These are phyloP conservation scores for Bombardia bombarda DNA, from an alignment of 495 filamentous ascomycete genomes.

Conservation along the genomic window DNA sequence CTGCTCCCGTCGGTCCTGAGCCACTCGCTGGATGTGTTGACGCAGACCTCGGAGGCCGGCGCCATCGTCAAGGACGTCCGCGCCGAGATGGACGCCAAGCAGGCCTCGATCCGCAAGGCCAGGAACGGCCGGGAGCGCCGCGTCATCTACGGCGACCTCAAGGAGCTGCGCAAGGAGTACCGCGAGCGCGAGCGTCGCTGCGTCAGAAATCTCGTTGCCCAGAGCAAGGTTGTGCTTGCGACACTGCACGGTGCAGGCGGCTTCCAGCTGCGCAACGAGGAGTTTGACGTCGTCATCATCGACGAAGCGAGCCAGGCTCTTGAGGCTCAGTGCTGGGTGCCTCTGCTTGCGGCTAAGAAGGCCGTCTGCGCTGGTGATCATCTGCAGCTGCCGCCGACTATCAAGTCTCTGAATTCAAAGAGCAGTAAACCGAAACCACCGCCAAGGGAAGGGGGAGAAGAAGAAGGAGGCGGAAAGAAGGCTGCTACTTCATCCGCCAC, in stretches of 20 bases:
- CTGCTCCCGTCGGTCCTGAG: conserved; percentile 80
- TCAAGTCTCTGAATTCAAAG: conserved; percentile 70
- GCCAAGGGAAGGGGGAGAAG: conserved; percentile 14
- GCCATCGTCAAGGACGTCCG: conserved; percentile 87
- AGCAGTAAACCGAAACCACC: conserved; percentile 21
- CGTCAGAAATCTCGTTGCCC: conserved; percentile 62
- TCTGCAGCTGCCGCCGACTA: conserved; percentile 86
- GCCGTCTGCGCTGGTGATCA: conserved; percentile 91
- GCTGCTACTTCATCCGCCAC: conserved; percentile 35
- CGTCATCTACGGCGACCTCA: conserved; percentile 78
- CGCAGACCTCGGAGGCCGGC: conserved; percentile 80
- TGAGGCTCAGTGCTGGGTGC: conserved; percentile 98
- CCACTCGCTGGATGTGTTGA: conserved; percentile 89
- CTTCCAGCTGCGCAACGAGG: conserved; percentile 66
- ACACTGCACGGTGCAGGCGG: conserved; percentile 92
- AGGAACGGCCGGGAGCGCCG: conserved; percentile 69
- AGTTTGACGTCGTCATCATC: conserved; percentile 90
- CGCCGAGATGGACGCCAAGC: conserved; percentile 87
- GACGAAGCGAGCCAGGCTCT: conserved; percentile 95
- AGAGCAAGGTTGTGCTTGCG: conserved; percentile 80
- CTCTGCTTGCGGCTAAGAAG: conserved; percentile 71
- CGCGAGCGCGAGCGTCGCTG: conserved; percentile 76
- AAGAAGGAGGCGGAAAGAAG: conserved; percentile 2
- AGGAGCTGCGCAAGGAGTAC: conserved; percentile 80
- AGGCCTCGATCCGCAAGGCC: conserved; percentile 81